These are phyloP conservation scores for Polymyxa betae DNA, from an alignment of 208 protist species.

Conservation along the genomic window DNA sequence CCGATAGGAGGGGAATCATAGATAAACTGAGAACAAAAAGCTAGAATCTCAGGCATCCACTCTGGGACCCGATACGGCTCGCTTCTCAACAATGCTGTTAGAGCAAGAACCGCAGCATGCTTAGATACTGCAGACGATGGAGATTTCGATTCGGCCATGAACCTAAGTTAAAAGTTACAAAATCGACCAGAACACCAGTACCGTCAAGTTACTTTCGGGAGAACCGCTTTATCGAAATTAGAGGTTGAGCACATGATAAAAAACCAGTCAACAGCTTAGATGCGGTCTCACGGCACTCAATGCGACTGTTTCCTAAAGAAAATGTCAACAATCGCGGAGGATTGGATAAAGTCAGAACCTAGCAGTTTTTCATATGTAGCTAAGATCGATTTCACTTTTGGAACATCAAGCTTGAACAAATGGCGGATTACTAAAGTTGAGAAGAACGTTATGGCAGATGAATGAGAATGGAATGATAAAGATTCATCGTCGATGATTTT, in stretches of 20 bases:
- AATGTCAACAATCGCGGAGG: neutral
- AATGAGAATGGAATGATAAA: neutral
- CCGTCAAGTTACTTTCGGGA: neutral
- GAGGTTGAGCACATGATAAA: neutral
- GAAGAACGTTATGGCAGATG: neutral
- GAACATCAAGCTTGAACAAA: neutral
- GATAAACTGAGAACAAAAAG: neutral
- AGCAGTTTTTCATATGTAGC: neutral
- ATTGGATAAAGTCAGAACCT: too few species aligned
- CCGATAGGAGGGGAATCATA: conserved; percentile 41
- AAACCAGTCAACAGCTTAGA: neutral
- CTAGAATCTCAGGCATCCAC: conserved; percentile 25
- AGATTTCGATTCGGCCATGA: too few species aligned
- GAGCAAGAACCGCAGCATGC: neutral
- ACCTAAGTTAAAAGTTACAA: too few species aligned
- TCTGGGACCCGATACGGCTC: conserved; percentile 35
- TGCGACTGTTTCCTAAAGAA: neutral
- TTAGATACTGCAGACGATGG: too few species aligned
- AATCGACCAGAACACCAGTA: neutral
- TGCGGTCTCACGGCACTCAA: conserved; percentile 23
- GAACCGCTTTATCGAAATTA: neutral
- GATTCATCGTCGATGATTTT: neutral
- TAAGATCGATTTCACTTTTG: neutral
- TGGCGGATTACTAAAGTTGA: neutral
- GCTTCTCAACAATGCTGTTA: neutral